Evolutionary conservation across 2,329 filamentous ascomycete genomes (phyloP).

Genomic region (Botrytis tulipae): DNA sequence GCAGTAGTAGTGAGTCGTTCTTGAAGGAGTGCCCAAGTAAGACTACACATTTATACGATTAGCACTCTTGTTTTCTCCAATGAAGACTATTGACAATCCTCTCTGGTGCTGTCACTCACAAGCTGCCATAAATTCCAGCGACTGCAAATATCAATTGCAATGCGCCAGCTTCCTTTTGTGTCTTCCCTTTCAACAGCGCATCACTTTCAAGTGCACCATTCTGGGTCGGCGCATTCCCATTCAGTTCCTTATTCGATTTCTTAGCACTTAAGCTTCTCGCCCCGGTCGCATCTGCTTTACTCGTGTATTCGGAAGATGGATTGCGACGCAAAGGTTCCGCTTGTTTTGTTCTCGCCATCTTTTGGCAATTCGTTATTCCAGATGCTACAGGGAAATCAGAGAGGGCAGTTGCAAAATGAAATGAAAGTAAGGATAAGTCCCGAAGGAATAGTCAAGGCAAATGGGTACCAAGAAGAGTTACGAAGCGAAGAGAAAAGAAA

Average conservation of each 20-base stretch:
- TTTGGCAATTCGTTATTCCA: background rate
- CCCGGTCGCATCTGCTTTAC: conserved; percentile 44
- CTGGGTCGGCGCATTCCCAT: conserved; percentile 27
- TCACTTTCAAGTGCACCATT: conserved; percentile 38
- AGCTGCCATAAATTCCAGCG: conserved; percentile 94
- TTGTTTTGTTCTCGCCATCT: conserved; percentile 73
- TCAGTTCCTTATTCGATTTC: conserved; percentile 29
- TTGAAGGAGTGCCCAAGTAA: conserved; percentile 95
- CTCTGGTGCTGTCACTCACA: conserved; percentile 56
- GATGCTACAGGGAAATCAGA: background rate
- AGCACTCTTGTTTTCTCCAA: background rate
- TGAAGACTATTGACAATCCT: background rate
- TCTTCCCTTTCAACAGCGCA: conserved; percentile 25
- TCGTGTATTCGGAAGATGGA: conserved; percentile 64
- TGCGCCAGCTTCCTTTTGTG: conserved; percentile 56
- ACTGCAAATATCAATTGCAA: conserved; percentile 81
- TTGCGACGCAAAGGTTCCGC: conserved; percentile 61
- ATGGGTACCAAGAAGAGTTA: background rate
- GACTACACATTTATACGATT: conserved; percentile 47
- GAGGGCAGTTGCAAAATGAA: background rate
- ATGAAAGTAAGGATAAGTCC: background rate
- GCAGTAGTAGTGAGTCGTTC: conserved; percentile 94
- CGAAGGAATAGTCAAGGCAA: background rate
- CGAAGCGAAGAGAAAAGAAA: background rate
- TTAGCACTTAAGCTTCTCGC: conserved; percentile 38